Percentiles rank a stretch among this genome's conserved stretches.
Conservation (phyloP, 2,329 filamentous ascomycete genomes). For the Trichoderma oligosporum region DNA sequence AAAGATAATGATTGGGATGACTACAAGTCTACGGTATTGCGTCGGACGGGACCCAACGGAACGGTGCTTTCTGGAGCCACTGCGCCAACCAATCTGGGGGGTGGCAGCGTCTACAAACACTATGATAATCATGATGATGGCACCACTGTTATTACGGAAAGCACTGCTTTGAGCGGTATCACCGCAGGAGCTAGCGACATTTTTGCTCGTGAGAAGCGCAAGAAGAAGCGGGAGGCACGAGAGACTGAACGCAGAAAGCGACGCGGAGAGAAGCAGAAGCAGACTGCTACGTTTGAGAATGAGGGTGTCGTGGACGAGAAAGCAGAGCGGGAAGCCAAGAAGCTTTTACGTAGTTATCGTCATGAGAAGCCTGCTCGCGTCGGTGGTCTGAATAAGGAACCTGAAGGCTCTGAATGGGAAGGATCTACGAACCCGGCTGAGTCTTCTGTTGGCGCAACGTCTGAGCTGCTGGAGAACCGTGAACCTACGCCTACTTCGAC, state of each 20-base stretch:
- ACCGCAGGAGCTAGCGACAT: constrained; percentile 57
- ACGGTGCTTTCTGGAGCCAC: constrained; percentile 80
- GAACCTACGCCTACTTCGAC: constrained; percentile 55
- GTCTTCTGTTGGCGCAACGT: constrained; percentile 56
- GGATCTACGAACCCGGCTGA: constrained; percentile 65
- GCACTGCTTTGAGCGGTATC: constrained; percentile 49
- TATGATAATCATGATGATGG: constrained; percentile 52
- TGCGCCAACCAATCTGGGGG: constrained; percentile 77
- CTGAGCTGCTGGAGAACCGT: constrained; percentile 57
- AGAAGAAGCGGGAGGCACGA: constrained; percentile 50
- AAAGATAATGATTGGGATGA: constrained; percentile 90
- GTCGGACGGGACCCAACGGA: constrained; percentile 84
- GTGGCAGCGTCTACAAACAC: constrained; percentile 78
- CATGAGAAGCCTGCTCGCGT: constrained; percentile 82
- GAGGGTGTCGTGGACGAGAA: constrained; percentile 61
- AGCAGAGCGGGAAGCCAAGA: constrained; percentile 60
- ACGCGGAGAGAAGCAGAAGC: constrained; percentile 40
- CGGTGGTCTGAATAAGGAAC: constrained; percentile 79
- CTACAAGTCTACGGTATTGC: constrained; percentile 91
- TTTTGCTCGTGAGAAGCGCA: constrained; percentile 52
- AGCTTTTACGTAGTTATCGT: constrained; percentile 77
- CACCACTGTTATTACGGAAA: constrained; percentile 45
- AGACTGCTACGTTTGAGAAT: constrained; percentile 49
- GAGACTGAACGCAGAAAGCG: constrained; percentile 36
- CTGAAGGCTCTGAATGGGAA: constrained; percentile 77